Percentiles rank a stretch among this genome's conserved stretches.
These are phyloP conservation scores for Salicornia ramosissima DNA, from an alignment of 148 eudicot genomes.

Conservation along the genomic window DNA sequence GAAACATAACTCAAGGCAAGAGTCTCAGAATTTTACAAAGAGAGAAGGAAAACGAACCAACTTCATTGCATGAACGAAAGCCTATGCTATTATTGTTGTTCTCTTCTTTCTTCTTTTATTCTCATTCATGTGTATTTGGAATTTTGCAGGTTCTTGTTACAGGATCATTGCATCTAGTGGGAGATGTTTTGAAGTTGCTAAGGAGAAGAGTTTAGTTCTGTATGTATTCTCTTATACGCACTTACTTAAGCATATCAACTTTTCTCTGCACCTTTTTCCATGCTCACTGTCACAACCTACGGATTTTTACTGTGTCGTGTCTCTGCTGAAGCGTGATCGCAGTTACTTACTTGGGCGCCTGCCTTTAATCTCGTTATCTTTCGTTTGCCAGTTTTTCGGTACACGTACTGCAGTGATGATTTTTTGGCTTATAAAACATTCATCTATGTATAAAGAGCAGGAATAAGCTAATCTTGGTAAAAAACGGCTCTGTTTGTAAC, in stretches of 20 bases:
- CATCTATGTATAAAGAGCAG: too few relatives aligned
- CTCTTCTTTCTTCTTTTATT: background rate
- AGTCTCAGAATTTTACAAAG: too few relatives aligned
- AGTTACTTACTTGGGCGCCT: background rate
- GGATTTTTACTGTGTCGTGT: too few relatives aligned
- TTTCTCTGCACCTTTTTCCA: background rate
- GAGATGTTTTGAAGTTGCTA: conserved; percentile 72
- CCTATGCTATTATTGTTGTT: background rate
- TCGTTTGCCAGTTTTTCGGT: background rate
- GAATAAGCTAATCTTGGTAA: too few relatives aligned
- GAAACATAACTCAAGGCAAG: too few relatives aligned
- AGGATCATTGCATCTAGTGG: conserved; percentile 82
- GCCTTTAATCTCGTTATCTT: background rate
- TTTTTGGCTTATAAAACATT: too few relatives aligned
- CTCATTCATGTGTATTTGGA: background rate
- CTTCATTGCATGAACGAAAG: background rate
- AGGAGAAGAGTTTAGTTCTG: conserved; percentile 29
- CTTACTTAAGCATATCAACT: background rate
- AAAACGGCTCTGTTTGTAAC: too few relatives aligned
- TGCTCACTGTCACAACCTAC: background rate
- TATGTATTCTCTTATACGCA: background rate
- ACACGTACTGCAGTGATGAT: background rate
- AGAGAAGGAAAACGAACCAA: too few relatives aligned
- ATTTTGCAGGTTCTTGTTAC: conserved; percentile 79
- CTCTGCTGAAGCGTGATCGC: background rate